A percentile compares a stretch with the other conserved stretches of the same genome.
phyloP scores from a whole-genome alignment of 768 basidiomycete genomes.

The Cyathus striatus region DNA sequence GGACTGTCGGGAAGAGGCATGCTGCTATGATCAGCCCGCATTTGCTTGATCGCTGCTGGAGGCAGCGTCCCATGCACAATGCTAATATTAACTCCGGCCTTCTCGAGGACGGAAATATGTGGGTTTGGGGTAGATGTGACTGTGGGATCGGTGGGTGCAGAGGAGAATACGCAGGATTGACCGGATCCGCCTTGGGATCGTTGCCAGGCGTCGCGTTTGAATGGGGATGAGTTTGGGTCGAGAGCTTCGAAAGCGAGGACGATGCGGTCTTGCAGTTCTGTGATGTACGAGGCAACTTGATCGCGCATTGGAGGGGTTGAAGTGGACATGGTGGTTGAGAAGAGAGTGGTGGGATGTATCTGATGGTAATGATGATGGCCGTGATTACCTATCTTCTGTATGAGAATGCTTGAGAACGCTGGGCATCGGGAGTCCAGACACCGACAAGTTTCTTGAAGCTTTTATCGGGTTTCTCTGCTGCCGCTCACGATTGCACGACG shows the following conservation, averaged over 20 bases:
- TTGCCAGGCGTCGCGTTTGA: constrained; percentile 80
- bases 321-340: too few species aligned
- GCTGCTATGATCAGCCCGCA: constrained; percentile 87
- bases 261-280: constrained; percentile 73
- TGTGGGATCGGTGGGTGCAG: constrained; percentile 32
- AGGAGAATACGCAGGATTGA: constrained; percentile 76
- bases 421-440: too few species aligned
- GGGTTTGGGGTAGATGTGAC: constrained; percentile 7
- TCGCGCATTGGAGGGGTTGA: constrained; percentile 55
- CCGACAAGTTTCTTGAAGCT: too few species aligned
- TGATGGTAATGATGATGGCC: too few species aligned
- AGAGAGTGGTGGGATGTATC: too few species aligned
- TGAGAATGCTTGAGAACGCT: too few species aligned
- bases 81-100: constrained; percentile 94
- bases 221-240: constrained; percentile 64
- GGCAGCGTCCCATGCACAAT: constrained; percentile 87
- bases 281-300: constrained; percentile 73
- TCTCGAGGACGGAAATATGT: constrained; percentile 67
- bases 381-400: too few species aligned
- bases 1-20: constrained; percentile 61
- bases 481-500: too few species aligned
- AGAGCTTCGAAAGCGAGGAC: constrained; percentile 72
- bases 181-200: constrained; percentile 73
- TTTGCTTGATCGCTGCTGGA: constrained; percentile 86
- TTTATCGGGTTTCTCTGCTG: too few species aligned